Percentiles rank a stretch among this genome's conserved stretches.
phyloP scores from a whole-genome alignment of 208 protist species.

The Crithidia bombi region DNA sequence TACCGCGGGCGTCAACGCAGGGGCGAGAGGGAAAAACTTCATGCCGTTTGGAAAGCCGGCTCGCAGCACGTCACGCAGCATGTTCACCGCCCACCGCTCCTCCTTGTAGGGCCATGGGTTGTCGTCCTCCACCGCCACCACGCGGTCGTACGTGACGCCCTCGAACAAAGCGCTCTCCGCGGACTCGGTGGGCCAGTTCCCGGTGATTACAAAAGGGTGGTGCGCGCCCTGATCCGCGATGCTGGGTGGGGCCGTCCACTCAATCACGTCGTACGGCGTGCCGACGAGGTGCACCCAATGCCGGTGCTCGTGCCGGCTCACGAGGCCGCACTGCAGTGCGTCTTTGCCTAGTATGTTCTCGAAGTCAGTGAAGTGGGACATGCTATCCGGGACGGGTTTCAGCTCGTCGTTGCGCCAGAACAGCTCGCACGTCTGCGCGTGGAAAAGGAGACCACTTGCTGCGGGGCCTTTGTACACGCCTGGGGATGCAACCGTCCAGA shows the following conservation, averaged over 20 bases:
- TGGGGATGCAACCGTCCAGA: slow-evolving; percentile 14
- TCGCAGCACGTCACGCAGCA: slow-evolving; percentile 49
- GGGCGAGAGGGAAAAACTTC: slow-evolving; percentile 58
- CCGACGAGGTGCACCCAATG: slow-evolving; percentile 89
- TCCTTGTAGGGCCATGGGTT: slow-evolving; percentile 46
- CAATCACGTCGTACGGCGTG: slow-evolving; percentile 78
- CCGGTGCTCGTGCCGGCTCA: slow-evolving; percentile 59
- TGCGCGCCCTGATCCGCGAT: slow-evolving; percentile 59
- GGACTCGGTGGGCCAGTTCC: slow-evolving; percentile 42
- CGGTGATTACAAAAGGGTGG: slow-evolving; percentile 45
- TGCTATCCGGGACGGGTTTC: slow-evolving; percentile 81
- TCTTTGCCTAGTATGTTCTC: slow-evolving; percentile 80
- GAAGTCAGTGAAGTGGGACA: slow-evolving; percentile 88
- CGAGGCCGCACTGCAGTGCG: slow-evolving; percentile 70
- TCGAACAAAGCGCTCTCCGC: slow-evolving; percentile 43
- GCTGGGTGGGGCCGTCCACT: slow-evolving; percentile 61
- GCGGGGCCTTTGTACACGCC: slow-evolving; percentile 52
- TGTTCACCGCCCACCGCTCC: slow-evolving; percentile 80
- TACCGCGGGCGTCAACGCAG: slow-evolving; percentile 11
- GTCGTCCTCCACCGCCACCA: slow-evolving; percentile 46
- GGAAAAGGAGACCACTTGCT: slow-evolving; percentile 62
- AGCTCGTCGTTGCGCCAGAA: slow-evolving; percentile 87
- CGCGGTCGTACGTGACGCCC: slow-evolving; percentile 54
- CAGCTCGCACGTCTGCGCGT: slow-evolving; percentile 76
- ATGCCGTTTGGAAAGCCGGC: slow-evolving; percentile 47